Base-by-base conservation (phyloP, 345 rosid genomes). In the Citrus cavaleriei region DNA sequence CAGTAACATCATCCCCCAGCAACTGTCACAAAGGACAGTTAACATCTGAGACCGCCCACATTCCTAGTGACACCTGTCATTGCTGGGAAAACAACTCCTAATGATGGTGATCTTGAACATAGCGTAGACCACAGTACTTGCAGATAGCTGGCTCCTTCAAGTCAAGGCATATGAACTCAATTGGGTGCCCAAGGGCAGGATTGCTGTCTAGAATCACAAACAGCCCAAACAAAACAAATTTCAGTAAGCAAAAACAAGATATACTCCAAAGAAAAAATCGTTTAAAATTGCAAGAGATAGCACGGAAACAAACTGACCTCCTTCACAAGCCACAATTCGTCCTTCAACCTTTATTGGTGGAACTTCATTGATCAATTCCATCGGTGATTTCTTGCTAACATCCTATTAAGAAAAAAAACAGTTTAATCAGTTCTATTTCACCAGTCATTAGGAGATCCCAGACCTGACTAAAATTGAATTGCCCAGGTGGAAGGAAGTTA, bases 91-190 rank as follows among this genome's bases (percentile, higher is more conserved):
- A 54, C 10, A 55, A 24, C 2, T 62, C 55, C 85, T 88, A 95
- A 83, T 95, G 99, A 84, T 94, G 98, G 85, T 95, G 97, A 81
- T 89, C 98, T 85, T 94, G 98, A 76, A 93, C 87, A 35, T 90
- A 96, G 55, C 97, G 97, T 70, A 96, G 89, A 73, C 99, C 98
- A 49, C 99, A 96, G 76, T 96, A 96, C 89, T 96, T 96, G 97
- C 99, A 96, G 12, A 94, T 77, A 5, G 99, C 98, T 18, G 98
- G 97, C 81, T 90, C 95, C 71, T 88, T 81, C 78, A 88, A 77
- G 87, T 94, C 99, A 1, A 96, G 94, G 88, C 98, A 96, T 83
- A 96, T 96, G 87, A 90, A 94, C 88, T 96, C 99, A 70, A 96
- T 91, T 32, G 99, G 99, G 83, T 96, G 99, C 73, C 98, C 99